Conservation (phyloP, 1,139 yeast genomes). For the Suhomyces kunorum region DNA sequence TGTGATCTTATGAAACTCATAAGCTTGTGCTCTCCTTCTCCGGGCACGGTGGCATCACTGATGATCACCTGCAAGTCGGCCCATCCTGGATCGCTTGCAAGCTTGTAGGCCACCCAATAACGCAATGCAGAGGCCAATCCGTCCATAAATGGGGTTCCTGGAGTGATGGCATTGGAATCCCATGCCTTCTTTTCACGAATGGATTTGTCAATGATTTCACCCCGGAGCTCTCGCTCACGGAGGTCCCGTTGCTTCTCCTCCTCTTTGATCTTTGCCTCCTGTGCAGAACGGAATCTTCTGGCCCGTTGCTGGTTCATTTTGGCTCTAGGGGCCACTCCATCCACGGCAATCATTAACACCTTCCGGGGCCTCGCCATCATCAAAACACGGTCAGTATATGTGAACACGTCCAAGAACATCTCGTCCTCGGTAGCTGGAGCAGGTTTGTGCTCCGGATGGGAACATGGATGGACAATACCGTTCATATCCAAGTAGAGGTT, state of each 20-base stretch:
- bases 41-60: slow-evolving; percentile 97
- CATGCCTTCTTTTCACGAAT: slow-evolving; percentile 60
- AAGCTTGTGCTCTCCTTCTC: slow-evolving; percentile 98
- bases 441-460: slow-evolving; percentile 93
- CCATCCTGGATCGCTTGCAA: slow-evolving; percentile 90
- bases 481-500: slow-evolving; percentile 93
- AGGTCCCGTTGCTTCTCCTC: slow-evolving; percentile 60
- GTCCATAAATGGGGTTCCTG: slow-evolving; percentile 98
- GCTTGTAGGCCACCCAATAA: slow-evolving; percentile 88
- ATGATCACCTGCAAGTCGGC: slow-evolving; percentile 77
- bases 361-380: slow-evolving; percentile 95
- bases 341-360: slow-evolving; percentile 90
- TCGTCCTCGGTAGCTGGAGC: slow-evolving; percentile 95
- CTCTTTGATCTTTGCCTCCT: slow-evolving; percentile 76
- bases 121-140: slow-evolving; percentile 77
- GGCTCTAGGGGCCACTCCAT: slow-evolving; percentile 99
- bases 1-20: slow-evolving; percentile 91
- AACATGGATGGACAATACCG: slow-evolving; percentile 96
- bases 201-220: slow-evolving; percentile 66
- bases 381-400: slow-evolving; percentile 84
- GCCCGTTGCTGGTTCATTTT: slow-evolving; percentile 98
- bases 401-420: slow-evolving; percentile 88
- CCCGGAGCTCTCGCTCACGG: slow-evolving; percentile 54
- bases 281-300: slow-evolving; percentile 92
- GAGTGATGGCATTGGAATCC: slow-evolving; percentile 98